phyloP scores from a whole-genome alignment of 2,329 filamentous ascomycete species.

The Fusarium sp. region DNA sequence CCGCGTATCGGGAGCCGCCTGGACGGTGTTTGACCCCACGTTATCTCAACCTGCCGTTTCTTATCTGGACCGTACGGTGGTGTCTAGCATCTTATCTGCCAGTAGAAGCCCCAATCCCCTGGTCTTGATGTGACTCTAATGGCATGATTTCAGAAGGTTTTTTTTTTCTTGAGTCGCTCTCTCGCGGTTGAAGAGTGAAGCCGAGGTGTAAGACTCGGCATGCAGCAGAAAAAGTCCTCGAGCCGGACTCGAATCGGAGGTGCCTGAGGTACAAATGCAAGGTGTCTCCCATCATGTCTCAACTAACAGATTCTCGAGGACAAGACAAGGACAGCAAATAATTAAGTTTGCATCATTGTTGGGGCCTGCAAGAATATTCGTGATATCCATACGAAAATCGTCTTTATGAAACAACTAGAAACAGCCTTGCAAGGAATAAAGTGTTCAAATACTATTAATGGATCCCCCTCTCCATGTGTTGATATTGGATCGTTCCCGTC shows the following conservation, averaged over 20 bases:
- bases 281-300: neutral
- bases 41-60: constrained; percentile 29
- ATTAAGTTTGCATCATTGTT: neutral
- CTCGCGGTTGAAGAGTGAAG: neutral
- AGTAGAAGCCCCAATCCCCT: neutral
- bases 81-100: neutral
- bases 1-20: constrained; percentile 36
- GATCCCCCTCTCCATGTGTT: neutral
- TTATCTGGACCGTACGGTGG: constrained; percentile 12
- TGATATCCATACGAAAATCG: neutral
- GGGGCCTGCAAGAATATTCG: neutral
- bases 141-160: constrained; percentile 21
- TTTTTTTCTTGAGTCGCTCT: neutral
- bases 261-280: neutral
- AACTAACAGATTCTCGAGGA: neutral
- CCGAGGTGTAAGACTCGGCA: constrained; percentile 5
- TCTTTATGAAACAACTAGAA: neutral
- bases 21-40: constrained; percentile 5
- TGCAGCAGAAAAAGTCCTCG: neutral
- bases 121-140: constrained; percentile 23
- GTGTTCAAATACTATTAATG: neutral
- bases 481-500: neutral
- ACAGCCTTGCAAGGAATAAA: neutral
- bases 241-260: neutral
- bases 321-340: neutral